Base-by-base conservation (phyloP, 306 rosid genomes). In the Amphicarpaea edgeworthii region DNA sequence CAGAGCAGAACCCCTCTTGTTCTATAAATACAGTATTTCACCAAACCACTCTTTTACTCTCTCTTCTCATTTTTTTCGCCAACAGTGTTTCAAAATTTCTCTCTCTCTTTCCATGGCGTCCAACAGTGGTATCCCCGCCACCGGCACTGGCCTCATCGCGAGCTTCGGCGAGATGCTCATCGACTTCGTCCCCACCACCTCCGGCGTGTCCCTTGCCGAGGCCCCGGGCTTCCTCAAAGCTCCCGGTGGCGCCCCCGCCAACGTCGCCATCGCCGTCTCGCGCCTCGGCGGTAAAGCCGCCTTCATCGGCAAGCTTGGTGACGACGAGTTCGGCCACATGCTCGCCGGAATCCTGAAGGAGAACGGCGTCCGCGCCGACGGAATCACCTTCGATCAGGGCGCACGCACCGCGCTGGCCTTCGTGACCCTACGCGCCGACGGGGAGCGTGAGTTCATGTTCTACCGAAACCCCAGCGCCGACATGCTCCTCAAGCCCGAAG, bases 381-480 rank as follows among this genome's bases (percentile, higher is more conserved):
- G 99, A 1, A 90, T 95, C 77, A 76, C 60, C 77, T 92, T 95
- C 70, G 98, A 95, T 38, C 19, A 85, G 12, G 97, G 97, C 20
- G 98, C 97, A 0, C 88, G 98, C 26, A 95, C 98, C 8, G 98
- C 98, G 5, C 77, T 92, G 43, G 98, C 98, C 41, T 92, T 95
- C 87, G 99, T 95, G 5, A 95, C 99, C 3, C 84, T 95, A 41
- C 93, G 95, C 86, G 90, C 95, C 68, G 98, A 95, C 77, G 99
- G 97, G 0, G 99, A 95, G 77, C 96, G 99, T 15, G 99, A 95
- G 83, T 95, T 95, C 88, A 92, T 95, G 99, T 95, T 95, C 80
- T 95, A 92, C 86, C 74, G 99, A 20, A 95, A 95, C 63, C 99
- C 97, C 23, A 95, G 99, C 85, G 99, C 97, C 14, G 99, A 95